Conservation (phyloP, 768 basidiomycete genomes). For the Trametes elegans region DNA sequence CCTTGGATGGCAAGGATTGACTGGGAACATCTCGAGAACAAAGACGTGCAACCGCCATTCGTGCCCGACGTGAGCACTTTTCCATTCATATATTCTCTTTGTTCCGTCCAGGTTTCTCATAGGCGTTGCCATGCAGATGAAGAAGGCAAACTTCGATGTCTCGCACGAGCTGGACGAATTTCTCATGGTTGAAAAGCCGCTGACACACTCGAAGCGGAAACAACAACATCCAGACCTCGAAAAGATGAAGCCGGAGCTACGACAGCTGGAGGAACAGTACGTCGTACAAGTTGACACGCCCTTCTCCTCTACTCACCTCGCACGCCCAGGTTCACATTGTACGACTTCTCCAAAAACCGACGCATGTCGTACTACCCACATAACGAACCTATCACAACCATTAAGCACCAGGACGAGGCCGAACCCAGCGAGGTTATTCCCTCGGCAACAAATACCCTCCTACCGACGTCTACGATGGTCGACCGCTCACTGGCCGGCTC, state of each 20-base stretch:
- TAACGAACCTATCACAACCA: conserved; percentile 56
- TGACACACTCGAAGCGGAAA: conserved; percentile 92
- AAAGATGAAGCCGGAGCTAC: conserved; percentile 87
- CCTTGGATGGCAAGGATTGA: conserved; percentile 84
- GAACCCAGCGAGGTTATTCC: conserved; percentile 30
- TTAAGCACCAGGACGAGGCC: conserved; percentile 20
- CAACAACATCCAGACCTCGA: conserved; percentile 85
- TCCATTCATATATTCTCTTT: background rate
- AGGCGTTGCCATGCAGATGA: conserved; percentile 53
- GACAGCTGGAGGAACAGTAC: conserved; percentile 91
- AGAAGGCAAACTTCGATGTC: conserved; percentile 97
- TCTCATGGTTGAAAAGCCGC: conserved; percentile 95
- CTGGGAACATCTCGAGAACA: conserved; percentile 76
- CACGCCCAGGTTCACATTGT: conserved; percentile 73
- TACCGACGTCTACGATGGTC: conserved; percentile 43
- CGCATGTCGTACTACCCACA: conserved; percentile 88
- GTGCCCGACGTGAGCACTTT: conserved; percentile 82
- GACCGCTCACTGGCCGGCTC: conserved; percentile 44
- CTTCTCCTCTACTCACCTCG: background rate
- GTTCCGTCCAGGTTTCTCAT: background rate
- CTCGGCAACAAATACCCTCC: conserved; percentile 39
- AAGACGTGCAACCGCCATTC: conserved; percentile 75
- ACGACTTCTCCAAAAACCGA: conserved; percentile 73
- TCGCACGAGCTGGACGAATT: conserved; percentile 97
- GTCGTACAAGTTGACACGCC: conserved; percentile 26